These are phyloP conservation scores for Tricholoma sp. DNA, from an alignment of 768 basidiomycete genomes.

Conservation along the genomic window DNA sequence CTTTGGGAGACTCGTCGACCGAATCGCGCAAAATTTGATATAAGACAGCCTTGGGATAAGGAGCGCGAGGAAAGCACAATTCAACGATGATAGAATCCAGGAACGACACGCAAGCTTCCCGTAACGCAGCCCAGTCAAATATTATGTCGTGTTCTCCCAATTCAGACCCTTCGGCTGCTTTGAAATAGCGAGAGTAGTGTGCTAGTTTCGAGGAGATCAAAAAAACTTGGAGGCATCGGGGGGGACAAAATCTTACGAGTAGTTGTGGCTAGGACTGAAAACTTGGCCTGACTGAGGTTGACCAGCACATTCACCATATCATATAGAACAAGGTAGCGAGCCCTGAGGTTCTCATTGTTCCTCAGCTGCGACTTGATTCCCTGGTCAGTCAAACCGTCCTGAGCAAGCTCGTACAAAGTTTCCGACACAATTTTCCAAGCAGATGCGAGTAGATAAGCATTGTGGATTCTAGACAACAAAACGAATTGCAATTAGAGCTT, in stretches of 20 bases:
- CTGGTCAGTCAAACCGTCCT: conserved; percentile 48
- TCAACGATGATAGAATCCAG: conserved; percentile 83
- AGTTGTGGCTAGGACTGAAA: conserved; percentile 65
- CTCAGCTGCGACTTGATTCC: conserved; percentile 50
- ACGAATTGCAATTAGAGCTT: background rate
- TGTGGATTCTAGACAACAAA: conserved; percentile 59
- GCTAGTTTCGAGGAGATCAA: too few species aligned
- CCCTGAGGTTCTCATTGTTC: conserved; percentile 44
- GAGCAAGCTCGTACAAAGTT: conserved; percentile 49
- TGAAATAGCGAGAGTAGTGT: conserved; percentile 72
- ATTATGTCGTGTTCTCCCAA: conserved; percentile 46
- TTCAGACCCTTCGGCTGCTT: conserved; percentile 31
- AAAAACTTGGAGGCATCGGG: too few species aligned
- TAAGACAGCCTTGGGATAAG: conserved; percentile 62
- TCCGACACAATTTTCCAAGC: conserved; percentile 74
- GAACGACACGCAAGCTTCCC: conserved; percentile 68
- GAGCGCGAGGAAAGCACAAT: conserved; percentile 67
- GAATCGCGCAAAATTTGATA: conserved; percentile 67
- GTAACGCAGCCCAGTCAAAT: conserved; percentile 63
- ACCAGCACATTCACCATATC: conserved; percentile 60
- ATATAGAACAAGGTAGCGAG: conserved; percentile 57
- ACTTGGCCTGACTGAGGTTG: conserved; percentile 55
- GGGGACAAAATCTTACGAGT: conserved; percentile 45
- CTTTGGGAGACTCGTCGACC: conserved; percentile 66
- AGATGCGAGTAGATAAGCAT: conserved; percentile 76